Conservation (phyloP, 2,329 filamentous ascomycete species). For the Cephalotrichum gorgonifer region DNA sequence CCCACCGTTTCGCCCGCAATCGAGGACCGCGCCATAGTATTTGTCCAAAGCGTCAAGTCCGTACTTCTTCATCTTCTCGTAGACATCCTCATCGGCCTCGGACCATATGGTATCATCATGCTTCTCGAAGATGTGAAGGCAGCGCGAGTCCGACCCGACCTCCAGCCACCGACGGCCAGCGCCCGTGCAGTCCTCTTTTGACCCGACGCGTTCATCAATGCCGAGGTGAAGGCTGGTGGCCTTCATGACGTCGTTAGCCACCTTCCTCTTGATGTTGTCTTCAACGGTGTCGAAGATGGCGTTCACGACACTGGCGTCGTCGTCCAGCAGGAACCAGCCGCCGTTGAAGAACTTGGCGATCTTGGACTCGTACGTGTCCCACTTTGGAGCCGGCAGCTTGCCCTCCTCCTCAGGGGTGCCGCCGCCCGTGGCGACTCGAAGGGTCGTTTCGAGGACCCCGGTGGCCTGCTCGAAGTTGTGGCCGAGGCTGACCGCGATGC, state of each 20-base stretch:
- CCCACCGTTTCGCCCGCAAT: not conserved
- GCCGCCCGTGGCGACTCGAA: conserved; percentile 4
- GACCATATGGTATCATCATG: not conserved
- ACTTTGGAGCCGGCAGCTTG: conserved; percentile 4
- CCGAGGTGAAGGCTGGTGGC: conserved; percentile 4
- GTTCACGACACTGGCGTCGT: conserved; percentile 5
- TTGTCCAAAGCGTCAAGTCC: not conserved
- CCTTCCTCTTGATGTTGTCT: conserved; percentile 7
- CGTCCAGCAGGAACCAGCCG: conserved; percentile 7
- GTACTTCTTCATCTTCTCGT: not conserved
- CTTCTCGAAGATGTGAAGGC: not conserved
- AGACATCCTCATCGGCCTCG: conserved; percentile 9
- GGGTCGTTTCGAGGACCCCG: conserved; percentile 1
- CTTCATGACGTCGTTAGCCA: conserved; percentile 7
- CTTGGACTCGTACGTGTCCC: conserved; percentile 4
- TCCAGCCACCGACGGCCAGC: conserved; percentile 3
- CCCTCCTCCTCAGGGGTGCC: conserved; percentile 2
- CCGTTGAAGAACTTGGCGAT: conserved; percentile 9
- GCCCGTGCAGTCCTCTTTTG: conserved; percentile 2
- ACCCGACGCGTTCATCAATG: not conserved
- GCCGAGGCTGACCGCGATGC: conserved; percentile 1
- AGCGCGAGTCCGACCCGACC: conserved; percentile 3
- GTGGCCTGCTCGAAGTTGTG: conserved; percentile 2
- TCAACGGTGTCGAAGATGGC: conserved; percentile 1
- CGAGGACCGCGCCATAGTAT: not conserved